These are phyloP conservation scores for Hygrocybe coccinea DNA, from an alignment of 768 basidiomycete genomes.

Conservation along the genomic window DNA sequence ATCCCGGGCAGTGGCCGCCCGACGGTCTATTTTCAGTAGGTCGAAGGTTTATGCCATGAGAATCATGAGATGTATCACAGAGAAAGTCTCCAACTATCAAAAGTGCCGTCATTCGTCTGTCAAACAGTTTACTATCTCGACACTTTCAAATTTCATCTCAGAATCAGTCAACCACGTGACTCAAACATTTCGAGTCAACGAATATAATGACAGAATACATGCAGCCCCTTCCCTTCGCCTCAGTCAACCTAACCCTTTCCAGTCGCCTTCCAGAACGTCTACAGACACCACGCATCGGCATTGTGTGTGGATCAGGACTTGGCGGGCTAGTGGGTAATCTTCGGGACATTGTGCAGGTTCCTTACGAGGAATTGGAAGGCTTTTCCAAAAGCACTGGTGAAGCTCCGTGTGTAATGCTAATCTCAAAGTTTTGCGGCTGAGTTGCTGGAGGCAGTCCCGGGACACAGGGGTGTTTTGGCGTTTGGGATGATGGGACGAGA, in stretches of 20 bases:
- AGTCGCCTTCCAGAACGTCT: conserved; percentile 32
- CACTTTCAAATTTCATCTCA: too few relatives aligned
- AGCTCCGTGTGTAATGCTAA: conserved; percentile 11
- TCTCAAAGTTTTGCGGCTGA: neutral
- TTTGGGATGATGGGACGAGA: conserved; percentile 71
- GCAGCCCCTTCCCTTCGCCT: neutral
- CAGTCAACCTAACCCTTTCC: neutral
- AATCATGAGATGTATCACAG: too few relatives aligned
- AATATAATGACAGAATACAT: too few relatives aligned
- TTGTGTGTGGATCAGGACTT: conserved; percentile 85
- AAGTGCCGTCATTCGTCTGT: too few relatives aligned
- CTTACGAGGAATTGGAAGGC: conserved; percentile 65
- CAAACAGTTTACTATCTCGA: too few relatives aligned
- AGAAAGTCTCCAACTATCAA: too few relatives aligned
- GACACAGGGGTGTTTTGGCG: conserved; percentile 75
- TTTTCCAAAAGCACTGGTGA: conserved; percentile 75
- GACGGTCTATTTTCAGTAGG: too few relatives aligned
- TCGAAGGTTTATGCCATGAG: too few relatives aligned
- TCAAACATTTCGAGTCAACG: too few relatives aligned
- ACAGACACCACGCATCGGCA: conserved; percentile 62
- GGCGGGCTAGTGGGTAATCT: conserved; percentile 65
- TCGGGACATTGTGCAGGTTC: conserved; percentile 52
- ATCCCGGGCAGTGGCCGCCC: too few relatives aligned
- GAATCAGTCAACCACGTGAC: too few relatives aligned
- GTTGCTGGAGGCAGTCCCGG: conserved; percentile 49